Conservation (phyloP, 108 stramenopile species). For the Stephanodiscus triporus region DNA sequence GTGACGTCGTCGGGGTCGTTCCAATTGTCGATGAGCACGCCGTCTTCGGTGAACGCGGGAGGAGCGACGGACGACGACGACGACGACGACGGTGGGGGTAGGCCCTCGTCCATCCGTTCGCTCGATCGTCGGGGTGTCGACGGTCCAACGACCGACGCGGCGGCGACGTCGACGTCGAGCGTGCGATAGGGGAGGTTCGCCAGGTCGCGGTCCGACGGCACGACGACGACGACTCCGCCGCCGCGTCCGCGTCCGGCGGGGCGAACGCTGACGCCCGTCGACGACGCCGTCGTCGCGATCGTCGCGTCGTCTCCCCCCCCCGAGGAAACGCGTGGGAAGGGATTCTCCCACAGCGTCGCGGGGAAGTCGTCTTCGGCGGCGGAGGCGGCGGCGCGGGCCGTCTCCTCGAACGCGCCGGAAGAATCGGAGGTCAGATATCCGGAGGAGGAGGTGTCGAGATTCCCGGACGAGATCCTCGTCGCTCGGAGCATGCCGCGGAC, state of each 20-base stretch:
- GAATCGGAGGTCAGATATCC: not conserved
- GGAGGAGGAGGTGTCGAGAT: not conserved
- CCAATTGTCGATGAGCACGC: constrained; percentile 44
- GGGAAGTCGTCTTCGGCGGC: constrained; percentile 27
- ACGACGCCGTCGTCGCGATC: constrained; percentile 8
- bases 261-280: too few relatives aligned
- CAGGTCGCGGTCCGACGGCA: constrained; percentile 6
- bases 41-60: constrained; percentile 37
- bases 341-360: constrained; percentile 83
- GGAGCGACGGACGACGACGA: too few relatives aligned
- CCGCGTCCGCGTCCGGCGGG: too few relatives aligned
- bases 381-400: constrained; percentile 13
- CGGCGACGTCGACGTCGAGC: constrained; percentile 28
- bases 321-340: constrained; percentile 34
- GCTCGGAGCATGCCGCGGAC: constrained; percentile 25
- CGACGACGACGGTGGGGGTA: too few relatives aligned
- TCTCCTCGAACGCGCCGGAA: not conserved
- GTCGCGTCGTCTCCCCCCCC: constrained; percentile 5
- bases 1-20: constrained; percentile 32
- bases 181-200: constrained; percentile 43
- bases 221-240: not conserved
- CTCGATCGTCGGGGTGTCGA: constrained; percentile 3
- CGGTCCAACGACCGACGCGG: constrained; percentile 14
- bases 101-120: constrained; percentile 1
- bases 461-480: constrained; percentile 25